These are phyloP conservation scores for Trichoderma semiorbis DNA, from an alignment of 2,329 filamentous ascomycete genomes.

Conservation along the genomic window DNA sequence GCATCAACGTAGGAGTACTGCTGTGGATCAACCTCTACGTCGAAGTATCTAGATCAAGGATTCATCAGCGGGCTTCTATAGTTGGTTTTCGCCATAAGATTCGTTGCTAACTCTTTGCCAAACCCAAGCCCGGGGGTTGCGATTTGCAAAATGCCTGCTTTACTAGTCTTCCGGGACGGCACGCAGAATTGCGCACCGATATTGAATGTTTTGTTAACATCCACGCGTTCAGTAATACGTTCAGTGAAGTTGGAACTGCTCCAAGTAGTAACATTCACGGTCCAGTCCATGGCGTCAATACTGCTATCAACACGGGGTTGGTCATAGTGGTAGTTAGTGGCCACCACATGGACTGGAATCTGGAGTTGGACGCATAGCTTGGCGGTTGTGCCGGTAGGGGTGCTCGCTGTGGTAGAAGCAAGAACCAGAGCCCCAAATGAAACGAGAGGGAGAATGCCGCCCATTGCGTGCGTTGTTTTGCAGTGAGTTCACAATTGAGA, in stretches of 20 bases:
- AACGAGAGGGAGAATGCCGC: background rate
- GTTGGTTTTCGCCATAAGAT: background rate
- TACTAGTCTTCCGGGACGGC: background rate
- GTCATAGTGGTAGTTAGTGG: background rate
- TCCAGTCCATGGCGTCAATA: background rate
- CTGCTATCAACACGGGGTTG: background rate
- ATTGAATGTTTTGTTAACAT: background rate
- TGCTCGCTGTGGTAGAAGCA: background rate
- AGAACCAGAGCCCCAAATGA: background rate
- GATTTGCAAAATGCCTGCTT: background rate
- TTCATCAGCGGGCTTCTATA: background rate
- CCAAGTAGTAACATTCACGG: background rate
- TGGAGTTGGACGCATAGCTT: too few species aligned
- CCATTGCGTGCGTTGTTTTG: background rate
- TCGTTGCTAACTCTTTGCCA: background rate
- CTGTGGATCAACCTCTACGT: conserved; percentile 40
- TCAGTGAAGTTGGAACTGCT: background rate
- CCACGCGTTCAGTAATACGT: background rate
- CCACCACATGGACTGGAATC: background rate
- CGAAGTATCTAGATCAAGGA: background rate
- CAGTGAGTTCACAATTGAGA: background rate
- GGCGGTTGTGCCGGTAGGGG: too few species aligned
- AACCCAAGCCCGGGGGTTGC: background rate
- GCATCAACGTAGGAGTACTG: conserved; percentile 56
- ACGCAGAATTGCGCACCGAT: background rate